A percentile compares a stretch with the other conserved stretches of the same genome.
phyloP scores from a whole-genome alignment of 2,329 filamentous ascomycete genomes.

The Fusarium sp. region DNA sequence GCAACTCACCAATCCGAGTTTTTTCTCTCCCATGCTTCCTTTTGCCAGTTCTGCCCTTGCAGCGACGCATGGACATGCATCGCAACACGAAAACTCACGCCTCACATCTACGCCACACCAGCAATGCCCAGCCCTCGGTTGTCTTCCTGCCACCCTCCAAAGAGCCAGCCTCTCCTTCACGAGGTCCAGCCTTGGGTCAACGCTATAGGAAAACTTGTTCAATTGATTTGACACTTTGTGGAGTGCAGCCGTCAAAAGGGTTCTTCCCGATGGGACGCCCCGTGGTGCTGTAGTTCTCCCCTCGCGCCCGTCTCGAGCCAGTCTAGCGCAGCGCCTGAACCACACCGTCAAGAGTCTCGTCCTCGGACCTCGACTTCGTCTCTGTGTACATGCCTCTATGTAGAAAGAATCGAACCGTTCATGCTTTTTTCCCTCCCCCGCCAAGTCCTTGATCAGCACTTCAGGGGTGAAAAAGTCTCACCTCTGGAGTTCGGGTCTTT shows the following conservation, averaged over 20 bases:
- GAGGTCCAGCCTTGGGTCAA: constrained; percentile 20
- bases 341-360: constrained; percentile 24
- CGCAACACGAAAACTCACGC: background rate
- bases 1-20: background rate
- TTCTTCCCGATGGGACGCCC: constrained; percentile 46
- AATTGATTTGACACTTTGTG: constrained; percentile 40
- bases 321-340: constrained; percentile 28
- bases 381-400: background rate
- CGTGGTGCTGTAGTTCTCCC: constrained; percentile 32
- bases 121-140: constrained; percentile 10
- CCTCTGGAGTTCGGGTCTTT: constrained; percentile 8
- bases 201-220: constrained; percentile 14
- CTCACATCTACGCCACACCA: constrained; percentile 24
- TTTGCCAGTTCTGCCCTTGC: constrained; percentile 6
- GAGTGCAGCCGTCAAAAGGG: constrained; percentile 43
- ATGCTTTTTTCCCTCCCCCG: constrained; percentile 7
- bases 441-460: constrained; percentile 24
- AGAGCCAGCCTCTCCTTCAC: background rate
- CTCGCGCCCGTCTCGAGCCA: constrained; percentile 22
- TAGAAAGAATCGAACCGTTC: constrained; percentile 18
- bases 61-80: constrained; percentile 14
- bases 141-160: constrained; percentile 26
- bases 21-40: background rate
- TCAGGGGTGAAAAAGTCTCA: constrained; percentile 11
- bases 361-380: constrained; percentile 1